Percentiles rank a stretch among this genome's conserved stretches.
Evolutionary conservation across 164 flowering plant species (phyloP).

Genomic region (Annona squamosa): DNA sequence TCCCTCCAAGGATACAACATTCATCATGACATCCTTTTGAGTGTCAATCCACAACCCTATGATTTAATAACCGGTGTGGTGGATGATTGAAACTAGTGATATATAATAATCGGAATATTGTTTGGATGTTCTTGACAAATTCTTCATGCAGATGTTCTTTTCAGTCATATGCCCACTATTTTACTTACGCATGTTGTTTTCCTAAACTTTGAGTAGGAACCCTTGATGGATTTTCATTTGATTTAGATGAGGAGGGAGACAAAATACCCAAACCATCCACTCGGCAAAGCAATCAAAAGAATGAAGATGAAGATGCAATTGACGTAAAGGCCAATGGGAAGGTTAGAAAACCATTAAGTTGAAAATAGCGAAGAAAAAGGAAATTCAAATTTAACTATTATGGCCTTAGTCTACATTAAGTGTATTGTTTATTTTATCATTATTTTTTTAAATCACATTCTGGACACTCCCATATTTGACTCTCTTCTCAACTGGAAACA

Average conservation of each 20-base stretch:
- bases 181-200: not conserved
- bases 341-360: conserved; percentile 36
- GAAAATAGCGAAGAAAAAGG: too few relatives aligned
- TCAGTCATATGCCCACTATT: not conserved
- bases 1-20: too few relatives aligned
- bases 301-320: conserved; percentile 39
- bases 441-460: not conserved
- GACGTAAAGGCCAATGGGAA: conserved; percentile 47
- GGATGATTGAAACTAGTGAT: not conserved
- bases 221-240: conserved; percentile 81
- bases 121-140: not conserved
- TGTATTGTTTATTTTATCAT: not conserved
- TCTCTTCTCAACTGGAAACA: not conserved
- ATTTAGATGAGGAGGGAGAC: conserved; percentile 81
- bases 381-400: too few relatives aligned
- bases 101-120: not conserved
- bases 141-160: not conserved
- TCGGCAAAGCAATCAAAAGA: conserved; percentile 39
- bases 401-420: too few relatives aligned
- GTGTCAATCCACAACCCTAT: too few relatives aligned
- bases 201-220: conserved; percentile 50
- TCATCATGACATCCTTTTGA: too few relatives aligned
- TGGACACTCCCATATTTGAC: not conserved
- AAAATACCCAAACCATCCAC: conserved; percentile 37
- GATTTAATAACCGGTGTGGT: not conserved